Percentiles rank a stretch among this genome's conserved stretches.
These are phyloP conservation scores for Huntiella decipiens DNA, from an alignment of 2,329 filamentous ascomycete genomes.

Conservation along the genomic window DNA sequence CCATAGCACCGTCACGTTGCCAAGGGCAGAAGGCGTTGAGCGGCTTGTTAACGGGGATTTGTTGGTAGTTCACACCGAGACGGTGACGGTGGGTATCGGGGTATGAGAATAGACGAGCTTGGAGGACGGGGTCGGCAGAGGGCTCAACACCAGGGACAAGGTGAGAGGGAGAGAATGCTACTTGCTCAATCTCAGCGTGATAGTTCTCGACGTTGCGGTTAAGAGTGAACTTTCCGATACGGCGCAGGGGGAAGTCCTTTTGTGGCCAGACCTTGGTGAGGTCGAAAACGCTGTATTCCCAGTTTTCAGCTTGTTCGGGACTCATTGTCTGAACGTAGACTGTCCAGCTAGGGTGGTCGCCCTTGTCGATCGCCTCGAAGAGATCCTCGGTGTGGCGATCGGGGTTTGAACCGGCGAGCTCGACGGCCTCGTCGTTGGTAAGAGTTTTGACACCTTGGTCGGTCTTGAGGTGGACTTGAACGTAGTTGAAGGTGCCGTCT, in stretches of 20 bases:
- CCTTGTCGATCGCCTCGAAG: slow-evolving; percentile 40
- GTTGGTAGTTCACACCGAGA: slow-evolving; percentile 43
- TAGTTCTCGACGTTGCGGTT: slow-evolving; percentile 49
- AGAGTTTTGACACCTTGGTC: slow-evolving; percentile 43
- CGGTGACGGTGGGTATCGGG: slow-evolving; percentile 45
- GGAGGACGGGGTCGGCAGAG: slow-evolving; percentile 42
- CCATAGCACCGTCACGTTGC: slow-evolving; percentile 56
- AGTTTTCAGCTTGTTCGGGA: slow-evolving; percentile 41
- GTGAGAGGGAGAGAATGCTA: slow-evolving; percentile 44
- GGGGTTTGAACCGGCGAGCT: slow-evolving; percentile 36
- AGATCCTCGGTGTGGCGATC: slow-evolving; percentile 46
- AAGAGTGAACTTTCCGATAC: slow-evolving; percentile 42
- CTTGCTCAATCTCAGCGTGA: slow-evolving; percentile 51
- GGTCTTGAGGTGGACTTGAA: slow-evolving; percentile 45
- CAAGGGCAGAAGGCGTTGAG: slow-evolving; percentile 43
- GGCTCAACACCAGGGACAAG: slow-evolving; percentile 45
- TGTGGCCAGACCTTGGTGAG: slow-evolving; percentile 53
- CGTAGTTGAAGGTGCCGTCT: slow-evolving; percentile 46
- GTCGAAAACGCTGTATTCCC: slow-evolving; percentile 47
- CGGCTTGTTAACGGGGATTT: slow-evolving; percentile 42
- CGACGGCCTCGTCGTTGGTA: slow-evolving; percentile 34
- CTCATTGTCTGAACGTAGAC: slow-evolving; percentile 44
- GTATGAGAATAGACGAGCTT: slow-evolving; percentile 41
- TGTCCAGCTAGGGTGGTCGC: slow-evolving; percentile 44
- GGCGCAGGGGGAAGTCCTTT: slow-evolving; percentile 38